Conservation (phyloP, 306 rosid species). For the Acacia acuminata region DNA sequence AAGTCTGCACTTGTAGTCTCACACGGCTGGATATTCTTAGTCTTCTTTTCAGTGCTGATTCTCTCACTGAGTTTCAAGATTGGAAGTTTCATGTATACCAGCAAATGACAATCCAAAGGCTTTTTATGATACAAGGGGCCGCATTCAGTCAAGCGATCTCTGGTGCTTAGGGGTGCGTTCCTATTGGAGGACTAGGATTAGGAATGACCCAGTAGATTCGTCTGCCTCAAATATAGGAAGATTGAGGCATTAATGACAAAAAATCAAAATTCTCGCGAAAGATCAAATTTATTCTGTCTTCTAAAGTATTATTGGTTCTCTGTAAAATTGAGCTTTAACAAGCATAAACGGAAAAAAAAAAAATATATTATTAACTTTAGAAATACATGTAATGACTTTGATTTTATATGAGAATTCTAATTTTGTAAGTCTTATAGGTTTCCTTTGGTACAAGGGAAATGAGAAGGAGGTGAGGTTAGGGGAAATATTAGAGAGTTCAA, state of each 20-base stretch:
- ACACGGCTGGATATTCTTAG: constrained; percentile 60
- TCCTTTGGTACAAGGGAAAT: no score
- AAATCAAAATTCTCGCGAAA: neutral
- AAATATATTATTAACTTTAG: neutral
- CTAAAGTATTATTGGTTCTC: neutral
- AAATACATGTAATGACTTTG: neutral
- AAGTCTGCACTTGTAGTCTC: constrained; percentile 61
- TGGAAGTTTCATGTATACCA: constrained; percentile 56
- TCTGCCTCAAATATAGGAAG: constrained; percentile 20
- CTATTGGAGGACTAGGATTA: constrained; percentile 35
- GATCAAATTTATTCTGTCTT: neutral
- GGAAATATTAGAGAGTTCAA: no score
- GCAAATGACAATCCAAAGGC: constrained; percentile 31
- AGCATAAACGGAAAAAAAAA: neutral
- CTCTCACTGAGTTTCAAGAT: constrained; percentile 70
- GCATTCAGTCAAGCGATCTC: neutral
- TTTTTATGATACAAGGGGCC: constrained; percentile 13
- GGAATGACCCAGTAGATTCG: constrained; percentile 34
- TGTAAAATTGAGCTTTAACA: neutral
- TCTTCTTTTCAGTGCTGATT: constrained; percentile 65
- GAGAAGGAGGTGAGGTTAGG: no score
- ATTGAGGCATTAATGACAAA: neutral
- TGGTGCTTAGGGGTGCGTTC: constrained; percentile 14
- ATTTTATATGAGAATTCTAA: neutral
- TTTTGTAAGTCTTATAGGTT: neutral